Percentiles rank a stretch among this genome's conserved stretches.
phyloP scores from a whole-genome alignment of 2,329 filamentous ascomycete species.

The Colletotrichum camelliae region DNA sequence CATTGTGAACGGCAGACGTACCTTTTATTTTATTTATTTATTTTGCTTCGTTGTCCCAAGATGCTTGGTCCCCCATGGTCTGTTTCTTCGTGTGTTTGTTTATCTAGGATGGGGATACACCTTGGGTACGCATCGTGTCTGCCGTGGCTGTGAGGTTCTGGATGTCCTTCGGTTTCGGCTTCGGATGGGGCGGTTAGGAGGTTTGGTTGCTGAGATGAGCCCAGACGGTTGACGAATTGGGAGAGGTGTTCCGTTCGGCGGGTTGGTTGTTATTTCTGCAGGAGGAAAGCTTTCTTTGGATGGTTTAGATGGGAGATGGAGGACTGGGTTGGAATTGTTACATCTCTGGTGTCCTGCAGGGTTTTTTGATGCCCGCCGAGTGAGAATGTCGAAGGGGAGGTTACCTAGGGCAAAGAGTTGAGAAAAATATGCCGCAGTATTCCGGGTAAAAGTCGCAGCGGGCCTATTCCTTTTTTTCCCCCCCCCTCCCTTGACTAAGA shows the following conservation, averaged over 20 bases:
- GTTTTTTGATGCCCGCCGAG: too few species aligned
- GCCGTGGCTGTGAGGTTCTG: neutral
- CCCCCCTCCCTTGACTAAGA: neutral
- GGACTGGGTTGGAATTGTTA: neutral
- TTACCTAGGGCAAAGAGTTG: neutral
- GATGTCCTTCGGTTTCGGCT: neutral
- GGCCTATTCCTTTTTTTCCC: neutral
- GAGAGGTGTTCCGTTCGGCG: too few species aligned
- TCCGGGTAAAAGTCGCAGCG: neutral
- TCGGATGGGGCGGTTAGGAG: neutral
- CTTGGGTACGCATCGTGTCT: neutral
- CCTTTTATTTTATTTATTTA: neutral
- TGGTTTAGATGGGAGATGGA: rapidly evolving
- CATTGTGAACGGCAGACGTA: neutral
- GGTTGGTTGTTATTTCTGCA: neutral
- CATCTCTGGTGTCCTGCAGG: too few species aligned
- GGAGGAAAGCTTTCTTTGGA: rapidly evolving
- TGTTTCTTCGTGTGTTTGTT: neutral
- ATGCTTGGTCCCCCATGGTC: neutral
- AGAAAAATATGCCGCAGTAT: neutral
- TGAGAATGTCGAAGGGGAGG: too few species aligned
- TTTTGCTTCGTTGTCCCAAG: neutral
- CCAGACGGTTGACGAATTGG: too few species aligned
- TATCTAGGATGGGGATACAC: neutral
- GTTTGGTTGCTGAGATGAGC: neutral